These are phyloP conservation scores for Metschnikowia cubensis DNA, from an alignment of 805 yeast species.

Conservation along the genomic window DNA sequence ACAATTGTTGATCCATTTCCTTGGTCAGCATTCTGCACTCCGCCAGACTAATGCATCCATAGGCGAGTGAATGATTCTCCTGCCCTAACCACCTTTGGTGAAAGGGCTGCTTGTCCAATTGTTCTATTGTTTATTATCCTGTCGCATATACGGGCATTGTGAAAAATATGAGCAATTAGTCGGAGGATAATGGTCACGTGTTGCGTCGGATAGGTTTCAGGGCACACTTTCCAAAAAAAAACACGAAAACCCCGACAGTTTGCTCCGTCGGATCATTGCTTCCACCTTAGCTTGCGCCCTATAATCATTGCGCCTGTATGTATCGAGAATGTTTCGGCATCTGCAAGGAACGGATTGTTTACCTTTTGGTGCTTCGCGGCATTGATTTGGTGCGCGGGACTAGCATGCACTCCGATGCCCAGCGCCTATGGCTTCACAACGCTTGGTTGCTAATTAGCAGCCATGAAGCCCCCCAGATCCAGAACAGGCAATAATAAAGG, in stretches of 20 bases:
- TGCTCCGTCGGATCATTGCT: not conserved
- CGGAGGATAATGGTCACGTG: not conserved
- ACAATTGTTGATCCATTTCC: no score
- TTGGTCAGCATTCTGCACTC: not conserved
- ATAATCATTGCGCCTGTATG: not conserved
- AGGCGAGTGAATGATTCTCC: not conserved
- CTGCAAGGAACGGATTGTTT: slow-evolving; percentile 3
- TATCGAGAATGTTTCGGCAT: not conserved
- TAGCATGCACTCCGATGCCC: not conserved
- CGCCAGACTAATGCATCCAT: not conserved
- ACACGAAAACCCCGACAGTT: not conserved
- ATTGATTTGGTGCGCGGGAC: not conserved
- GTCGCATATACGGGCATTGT: not conserved
- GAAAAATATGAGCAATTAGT: no score
- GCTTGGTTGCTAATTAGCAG: slow-evolving; percentile 4
- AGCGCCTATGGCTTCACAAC: not conserved
- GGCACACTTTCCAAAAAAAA: not conserved
- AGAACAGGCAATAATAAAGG: not conserved
- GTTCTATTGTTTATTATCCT: not conserved
- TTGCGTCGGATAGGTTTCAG: not conserved
- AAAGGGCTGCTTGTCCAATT: no score
- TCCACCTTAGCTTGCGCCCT: not conserved
- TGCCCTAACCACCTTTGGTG: no score
- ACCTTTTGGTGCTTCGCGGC: slow-evolving; percentile 4
- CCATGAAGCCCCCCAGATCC: not conserved